phyloP scores from a whole-genome alignment of 2,329 filamentous ascomycete species.

The Stagonosporopsis chrysanthemi region DNA sequence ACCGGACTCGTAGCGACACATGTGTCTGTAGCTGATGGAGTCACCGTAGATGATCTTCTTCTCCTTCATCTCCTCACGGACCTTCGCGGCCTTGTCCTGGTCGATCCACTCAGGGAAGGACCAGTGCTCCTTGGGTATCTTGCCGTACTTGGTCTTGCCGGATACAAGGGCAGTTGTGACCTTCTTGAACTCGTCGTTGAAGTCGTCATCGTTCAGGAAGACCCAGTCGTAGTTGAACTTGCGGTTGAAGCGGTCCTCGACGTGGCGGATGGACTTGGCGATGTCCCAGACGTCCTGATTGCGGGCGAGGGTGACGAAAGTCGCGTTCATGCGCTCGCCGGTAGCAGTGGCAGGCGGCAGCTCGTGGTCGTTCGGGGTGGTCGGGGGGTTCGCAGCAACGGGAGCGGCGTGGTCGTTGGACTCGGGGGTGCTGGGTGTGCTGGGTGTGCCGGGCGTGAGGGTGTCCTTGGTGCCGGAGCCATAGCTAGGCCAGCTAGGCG shows the following conservation, averaged over 20 bases:
- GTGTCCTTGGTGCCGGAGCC: conserved; percentile 26
- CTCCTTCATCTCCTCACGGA: conserved; percentile 91
- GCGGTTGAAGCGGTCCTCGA: conserved; percentile 97
- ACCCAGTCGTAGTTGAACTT: conserved; percentile 99
- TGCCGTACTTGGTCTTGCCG: conserved; percentile 88
- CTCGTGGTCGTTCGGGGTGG: conserved; percentile 44
- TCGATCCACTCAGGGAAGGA: conserved; percentile 97
- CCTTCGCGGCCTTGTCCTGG: conserved; percentile 87
- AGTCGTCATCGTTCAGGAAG: conserved; percentile 95
- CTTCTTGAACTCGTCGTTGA: conserved; percentile 92
- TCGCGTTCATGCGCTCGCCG: conserved; percentile 89
- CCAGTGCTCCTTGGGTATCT: conserved; percentile 93
- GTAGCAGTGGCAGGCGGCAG: conserved; percentile 59
- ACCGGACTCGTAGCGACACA: conserved; percentile 98
- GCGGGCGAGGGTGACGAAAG: conserved; percentile 93
- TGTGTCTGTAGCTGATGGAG: conserved; percentile 95
- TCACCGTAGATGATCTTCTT: conserved; percentile 98
- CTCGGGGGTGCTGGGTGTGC: conserved; percentile 26
- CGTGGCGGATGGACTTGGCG: conserved; percentile 90
- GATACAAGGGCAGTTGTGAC: conserved; percentile 89
- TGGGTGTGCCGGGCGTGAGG: conserved; percentile 23
- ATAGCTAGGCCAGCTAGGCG: conserved; percentile 41
- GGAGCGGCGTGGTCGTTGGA: conserved; percentile 16
- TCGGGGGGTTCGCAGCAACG: conserved; percentile 30
- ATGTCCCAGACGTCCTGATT: conserved; percentile 98